phyloP scores from a whole-genome alignment of 805 yeast genomes.

The Metschnikowia kofuensis region DNA sequence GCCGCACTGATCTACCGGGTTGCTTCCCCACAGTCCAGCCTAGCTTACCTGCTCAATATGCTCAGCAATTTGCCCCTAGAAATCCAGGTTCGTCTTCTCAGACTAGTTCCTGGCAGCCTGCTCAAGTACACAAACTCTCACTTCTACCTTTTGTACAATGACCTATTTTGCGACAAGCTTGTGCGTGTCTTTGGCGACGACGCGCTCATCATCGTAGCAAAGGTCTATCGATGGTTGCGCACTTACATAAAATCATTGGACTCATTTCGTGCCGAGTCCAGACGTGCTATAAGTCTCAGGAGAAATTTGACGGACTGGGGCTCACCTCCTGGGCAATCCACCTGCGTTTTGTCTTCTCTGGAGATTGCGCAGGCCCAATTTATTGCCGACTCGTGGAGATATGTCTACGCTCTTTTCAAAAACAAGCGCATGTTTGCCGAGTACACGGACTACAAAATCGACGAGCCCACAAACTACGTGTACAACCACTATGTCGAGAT shows the following conservation, averaged over 20 bases:
- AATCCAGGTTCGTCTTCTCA: conserved; percentile 37
- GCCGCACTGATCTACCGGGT: not conserved
- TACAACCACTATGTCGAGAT: conserved; percentile 46
- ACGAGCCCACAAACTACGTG: conserved; percentile 46
- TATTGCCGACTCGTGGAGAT: conserved; percentile 53
- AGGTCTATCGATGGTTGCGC: conserved; percentile 37
- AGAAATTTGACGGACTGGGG: conserved; percentile 26
- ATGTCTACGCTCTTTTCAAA: conserved; percentile 48
- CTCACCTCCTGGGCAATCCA: not conserved
- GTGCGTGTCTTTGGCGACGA: conserved; percentile 36
- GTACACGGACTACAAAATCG: conserved; percentile 39
- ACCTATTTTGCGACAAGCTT: conserved; percentile 41
- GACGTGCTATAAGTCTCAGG: conserved; percentile 27
- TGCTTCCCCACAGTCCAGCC: conserved; percentile 2
- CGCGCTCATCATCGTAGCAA: conserved; percentile 27
- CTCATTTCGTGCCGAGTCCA: conserved; percentile 26
- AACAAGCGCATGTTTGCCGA: conserved; percentile 55
- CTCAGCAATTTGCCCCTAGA: conserved; percentile 38
- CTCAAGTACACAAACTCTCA: conserved; percentile 37
- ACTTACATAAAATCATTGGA: conserved; percentile 40
- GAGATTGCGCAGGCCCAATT: conserved; percentile 17
- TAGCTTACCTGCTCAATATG: conserved; percentile 5
- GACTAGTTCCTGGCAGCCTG: conserved; percentile 30
- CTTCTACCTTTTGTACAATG: conserved; percentile 51
- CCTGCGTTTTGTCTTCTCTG: not conserved